phyloP scores from a whole-genome alignment of 139 green algal genomes.

The Volvox africanus region DNA sequence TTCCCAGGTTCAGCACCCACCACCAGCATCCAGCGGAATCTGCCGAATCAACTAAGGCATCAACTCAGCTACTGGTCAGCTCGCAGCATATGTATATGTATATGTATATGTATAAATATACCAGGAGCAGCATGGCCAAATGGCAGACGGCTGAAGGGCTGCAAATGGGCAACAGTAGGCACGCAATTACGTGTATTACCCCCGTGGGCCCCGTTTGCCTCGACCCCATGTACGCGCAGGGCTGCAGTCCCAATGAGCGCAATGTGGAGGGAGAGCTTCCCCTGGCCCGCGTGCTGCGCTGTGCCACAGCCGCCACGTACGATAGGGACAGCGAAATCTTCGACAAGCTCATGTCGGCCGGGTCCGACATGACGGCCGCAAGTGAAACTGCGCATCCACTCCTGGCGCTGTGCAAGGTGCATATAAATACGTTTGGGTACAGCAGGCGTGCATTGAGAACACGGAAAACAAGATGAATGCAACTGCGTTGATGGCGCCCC shows the following conservation, averaged over 20 bases:
- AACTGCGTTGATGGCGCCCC: neutral
- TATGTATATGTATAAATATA: too few species aligned
- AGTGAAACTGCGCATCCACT: conserved; percentile 24
- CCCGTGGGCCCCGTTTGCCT: too few species aligned
- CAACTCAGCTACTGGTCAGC: too few species aligned
- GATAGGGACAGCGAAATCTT: conserved; percentile 41
- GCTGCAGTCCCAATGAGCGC: conserved; percentile 18
- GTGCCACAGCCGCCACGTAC: conserved; percentile 31
- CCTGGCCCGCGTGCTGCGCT: conserved; percentile 29
- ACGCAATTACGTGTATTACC: too few species aligned
- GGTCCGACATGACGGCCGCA: conserved; percentile 7
- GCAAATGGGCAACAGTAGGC: too few species aligned
- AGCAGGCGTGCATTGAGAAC: neutral
- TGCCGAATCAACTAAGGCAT: too few species aligned
- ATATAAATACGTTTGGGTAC: neutral
- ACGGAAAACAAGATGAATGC: neutral
- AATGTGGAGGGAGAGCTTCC: conserved; percentile 44
- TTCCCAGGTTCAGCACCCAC: too few species aligned
- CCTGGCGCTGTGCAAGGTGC: conserved; percentile 50
- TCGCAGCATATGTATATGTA: too few species aligned
- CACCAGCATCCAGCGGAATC: too few species aligned
- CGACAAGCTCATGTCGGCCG: conserved; percentile 20
- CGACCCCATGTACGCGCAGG: too few species aligned
- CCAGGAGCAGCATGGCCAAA: too few species aligned
- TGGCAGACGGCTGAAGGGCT: neutral